Percentiles rank a stretch among this genome's conserved stretches.
Evolutionary conservation across 352 stramenopile genomes (phyloP).

Genomic region (Hyaloperonospora brassicae): DNA sequence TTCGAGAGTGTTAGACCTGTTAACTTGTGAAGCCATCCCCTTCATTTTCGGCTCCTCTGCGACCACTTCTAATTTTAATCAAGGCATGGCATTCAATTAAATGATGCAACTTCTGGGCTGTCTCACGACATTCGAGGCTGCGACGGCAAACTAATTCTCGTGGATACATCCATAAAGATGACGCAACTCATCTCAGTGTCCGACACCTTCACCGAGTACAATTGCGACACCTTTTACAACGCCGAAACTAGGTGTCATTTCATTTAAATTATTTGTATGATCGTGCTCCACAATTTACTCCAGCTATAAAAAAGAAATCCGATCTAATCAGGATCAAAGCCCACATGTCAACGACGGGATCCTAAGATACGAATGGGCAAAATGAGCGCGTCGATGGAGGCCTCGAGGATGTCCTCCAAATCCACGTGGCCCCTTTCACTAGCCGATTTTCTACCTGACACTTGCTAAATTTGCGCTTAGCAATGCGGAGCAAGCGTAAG

Average conservation of each 20-base stretch:
- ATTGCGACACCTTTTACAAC: too few relatives aligned
- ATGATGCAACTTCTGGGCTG: not conserved
- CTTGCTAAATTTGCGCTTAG: too few relatives aligned
- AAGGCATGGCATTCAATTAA: not conserved
- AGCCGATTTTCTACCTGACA: not conserved
- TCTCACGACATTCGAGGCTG: not conserved
- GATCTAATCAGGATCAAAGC: slow-evolving; percentile 1
- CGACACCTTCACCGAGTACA: slow-evolving; percentile 8
- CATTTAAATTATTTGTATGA: slow-evolving; percentile 12
- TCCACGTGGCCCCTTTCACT: not conserved
- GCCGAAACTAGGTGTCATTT: slow-evolving; percentile 17
- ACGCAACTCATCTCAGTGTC: slow-evolving; percentile 9
- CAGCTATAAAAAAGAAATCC: slow-evolving; percentile 1
- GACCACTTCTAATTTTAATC: not conserved
- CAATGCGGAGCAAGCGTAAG: too few relatives aligned
- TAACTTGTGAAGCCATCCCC: too few relatives aligned
- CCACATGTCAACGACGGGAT: not conserved
- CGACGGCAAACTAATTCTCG: slow-evolving; percentile 7
- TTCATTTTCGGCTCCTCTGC: not conserved
- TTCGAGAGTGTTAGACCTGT: too few relatives aligned
- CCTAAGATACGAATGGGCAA: not conserved
- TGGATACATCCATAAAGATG: slow-evolving; percentile 32
- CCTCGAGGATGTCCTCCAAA: not conserved
- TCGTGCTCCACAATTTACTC: slow-evolving; percentile 9
- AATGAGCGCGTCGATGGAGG: not conserved